Evolutionary conservation across 306 rosid species (phyloP), one percentile per base, ranked within the genome.

Genomic region (Cucurbita argyrosperma): DNA sequence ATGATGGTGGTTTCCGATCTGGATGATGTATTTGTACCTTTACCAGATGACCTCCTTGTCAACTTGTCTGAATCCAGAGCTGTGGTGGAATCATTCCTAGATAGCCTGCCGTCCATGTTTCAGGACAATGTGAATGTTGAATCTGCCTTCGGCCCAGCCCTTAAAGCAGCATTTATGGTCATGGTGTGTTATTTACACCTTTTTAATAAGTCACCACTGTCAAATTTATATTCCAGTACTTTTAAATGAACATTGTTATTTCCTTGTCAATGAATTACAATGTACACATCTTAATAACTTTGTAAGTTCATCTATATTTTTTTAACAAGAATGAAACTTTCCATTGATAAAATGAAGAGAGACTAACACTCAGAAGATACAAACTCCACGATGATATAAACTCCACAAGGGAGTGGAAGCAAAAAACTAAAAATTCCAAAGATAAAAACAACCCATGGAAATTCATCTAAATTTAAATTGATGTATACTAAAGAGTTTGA

Each of bases 1-100:
- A 95, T 95, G 99, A 85, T 88, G 89, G 99, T 95, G 80, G 96
- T 95, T 85, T 89, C 99, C 75, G 99, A 95, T 86, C 82, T 95
- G 77, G 99, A 95, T 69, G 99, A 91, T 69, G 80, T 95, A 83
- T 95, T 95, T 87, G 81, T 95, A 75, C 99, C 99, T n/a, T 85
- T 95, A 76, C 99, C 97, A 67, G 99, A 95, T 80, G 99, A 95
- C 84, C 96, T 95, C 69, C 93, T 95, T 79, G 99, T 95, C 77
- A 95, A 95, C 83, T 84, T 95, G 68, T 95, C 99, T 46, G 99
- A 95, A 87, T 95, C 99, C 72, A 91, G 92, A 88, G 82, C 81
- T 80, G 99, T 95, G 74, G 99, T 91, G 75, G 97, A 95, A 80
- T 53, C 86, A 75, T 95, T 95, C 84, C 91, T 91, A 47, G 99